Evolutionary conservation across 306 rosid genomes (phyloP).

Genomic region (Cicer arietinum): DNA sequence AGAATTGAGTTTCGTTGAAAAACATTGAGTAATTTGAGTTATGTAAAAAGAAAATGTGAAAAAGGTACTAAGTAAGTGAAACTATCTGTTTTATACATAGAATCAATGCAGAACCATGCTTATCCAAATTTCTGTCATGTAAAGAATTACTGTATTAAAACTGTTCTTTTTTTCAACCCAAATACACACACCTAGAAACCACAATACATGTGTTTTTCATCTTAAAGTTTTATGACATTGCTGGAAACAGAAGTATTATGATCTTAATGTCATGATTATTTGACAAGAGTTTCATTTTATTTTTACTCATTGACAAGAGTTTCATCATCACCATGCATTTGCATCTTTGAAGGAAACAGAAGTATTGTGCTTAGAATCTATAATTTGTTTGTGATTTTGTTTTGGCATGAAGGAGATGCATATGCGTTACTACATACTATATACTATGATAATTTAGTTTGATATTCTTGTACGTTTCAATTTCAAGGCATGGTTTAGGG

Average conservation of each 20-base stretch:
- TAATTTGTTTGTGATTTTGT: conserved; percentile 7
- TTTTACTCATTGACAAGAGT: neutral
- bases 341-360: neutral
- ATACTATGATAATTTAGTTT: conserved; percentile 33
- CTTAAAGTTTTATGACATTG: neutral
- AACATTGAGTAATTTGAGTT: no score
- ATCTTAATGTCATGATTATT: conserved; percentile 1
- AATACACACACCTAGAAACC: neutral
- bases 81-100: no score
- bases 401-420: conserved; percentile 5
- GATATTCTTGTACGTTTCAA: conserved; percentile 42
- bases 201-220: neutral
- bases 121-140: no score
- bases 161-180: no score
- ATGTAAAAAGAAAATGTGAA: no score
- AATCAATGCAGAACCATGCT: no score
- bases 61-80: no score
- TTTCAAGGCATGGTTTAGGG: conserved; percentile 91
- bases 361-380: neutral
- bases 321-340: neutral
- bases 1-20: no score
- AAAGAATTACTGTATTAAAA: no score
- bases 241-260: neutral
- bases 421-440: neutral
- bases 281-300: neutral